Percentiles rank a stretch among this genome's conserved stretches.
These are phyloP conservation scores for Fusarium ramigenum DNA, from an alignment of 2,329 filamentous ascomycete genomes.

Conservation along the genomic window DNA sequence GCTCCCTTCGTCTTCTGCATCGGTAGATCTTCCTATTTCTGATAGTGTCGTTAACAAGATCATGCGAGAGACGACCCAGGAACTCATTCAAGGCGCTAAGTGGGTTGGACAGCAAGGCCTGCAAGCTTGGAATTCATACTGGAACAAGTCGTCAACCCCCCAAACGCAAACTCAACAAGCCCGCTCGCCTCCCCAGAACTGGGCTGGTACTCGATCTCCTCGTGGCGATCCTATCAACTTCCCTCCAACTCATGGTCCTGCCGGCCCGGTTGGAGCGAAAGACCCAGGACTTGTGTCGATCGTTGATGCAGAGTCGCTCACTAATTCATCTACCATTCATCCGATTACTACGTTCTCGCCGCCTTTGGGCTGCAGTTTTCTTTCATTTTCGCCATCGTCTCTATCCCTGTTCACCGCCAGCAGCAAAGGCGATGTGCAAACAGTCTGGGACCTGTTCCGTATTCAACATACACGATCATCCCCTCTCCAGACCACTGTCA, in stretches of 20 bases:
- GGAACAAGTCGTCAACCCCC: slow-evolving; percentile 65
- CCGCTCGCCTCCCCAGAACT: slow-evolving; percentile 59
- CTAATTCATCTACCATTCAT: slow-evolving; percentile 61
- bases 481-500: slow-evolving; percentile 61
- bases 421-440: slow-evolving; percentile 84
- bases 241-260: slow-evolving; percentile 77
- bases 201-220: slow-evolving; percentile 56
- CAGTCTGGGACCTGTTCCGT: slow-evolving; percentile 81
- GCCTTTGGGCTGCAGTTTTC: slow-evolving; percentile 79
- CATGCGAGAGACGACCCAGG: slow-evolving; percentile 81
- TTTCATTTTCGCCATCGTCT: slow-evolving; percentile 80
- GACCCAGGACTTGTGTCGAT: slow-evolving; percentile 81
- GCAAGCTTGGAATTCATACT: slow-evolving; percentile 83
- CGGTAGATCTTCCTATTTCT: slow-evolving; percentile 75
- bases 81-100: slow-evolving; percentile 76
- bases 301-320: slow-evolving; percentile 73
- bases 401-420: slow-evolving; percentile 81
- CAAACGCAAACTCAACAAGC: slow-evolving; percentile 55
- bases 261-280: slow-evolving; percentile 64
- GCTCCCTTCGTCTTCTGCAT: slow-evolving; percentile 71
- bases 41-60: slow-evolving; percentile 80
- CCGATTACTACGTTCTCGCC: slow-evolving; percentile 77
- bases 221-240: slow-evolving; percentile 66
- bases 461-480: slow-evolving; percentile 71
- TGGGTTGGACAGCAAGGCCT: slow-evolving; percentile 82